phyloP scores from a whole-genome alignment of 2,329 filamentous ascomycete genomes.

The Hypoxylon sp. region DNA sequence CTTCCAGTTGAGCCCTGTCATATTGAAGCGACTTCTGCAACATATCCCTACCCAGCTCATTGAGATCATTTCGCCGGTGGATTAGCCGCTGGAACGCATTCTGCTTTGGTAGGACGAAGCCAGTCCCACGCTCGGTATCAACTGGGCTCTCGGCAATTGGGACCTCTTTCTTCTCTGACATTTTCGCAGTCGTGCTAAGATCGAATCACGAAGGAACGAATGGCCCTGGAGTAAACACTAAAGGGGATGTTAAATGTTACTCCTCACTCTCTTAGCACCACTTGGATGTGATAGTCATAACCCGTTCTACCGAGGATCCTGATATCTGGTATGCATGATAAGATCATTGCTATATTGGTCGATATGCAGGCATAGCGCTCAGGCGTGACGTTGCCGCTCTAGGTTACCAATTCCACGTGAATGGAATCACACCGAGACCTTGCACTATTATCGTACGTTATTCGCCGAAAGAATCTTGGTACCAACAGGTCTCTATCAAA shows the following conservation, averaged over 20 bases:
- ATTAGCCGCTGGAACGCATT: slow-evolving; percentile 40
- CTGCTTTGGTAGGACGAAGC: slow-evolving; percentile 37
- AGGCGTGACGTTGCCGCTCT: slow-evolving; percentile 20
- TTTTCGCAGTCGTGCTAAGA: slow-evolving; percentile 19
- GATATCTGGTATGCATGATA: slow-evolving; percentile 35
- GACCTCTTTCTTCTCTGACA: slow-evolving; percentile 40
- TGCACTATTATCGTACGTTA: background rate
- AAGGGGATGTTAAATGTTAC: slow-evolving; percentile 29
- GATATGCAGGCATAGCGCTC: slow-evolving; percentile 9
- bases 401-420: slow-evolving; percentile 13
- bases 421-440: slow-evolving; percentile 1
- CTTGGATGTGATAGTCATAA: slow-evolving; percentile 11
- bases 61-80: slow-evolving; percentile 44
- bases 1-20: slow-evolving; percentile 55
- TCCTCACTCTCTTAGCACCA: slow-evolving; percentile 22
- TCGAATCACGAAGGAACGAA: background rate
- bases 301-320: slow-evolving; percentile 11
- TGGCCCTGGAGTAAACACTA: background rate
- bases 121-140: slow-evolving; percentile 38
- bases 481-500: background rate
- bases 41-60: slow-evolving; percentile 50
- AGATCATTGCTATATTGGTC: slow-evolving; percentile 34
- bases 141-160: slow-evolving; percentile 20
- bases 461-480: background rate
- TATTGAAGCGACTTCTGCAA: slow-evolving; percentile 56